phyloP scores from a whole-genome alignment of 192 early-diverging fungal genomes.

The Coemansia furcata region DNA sequence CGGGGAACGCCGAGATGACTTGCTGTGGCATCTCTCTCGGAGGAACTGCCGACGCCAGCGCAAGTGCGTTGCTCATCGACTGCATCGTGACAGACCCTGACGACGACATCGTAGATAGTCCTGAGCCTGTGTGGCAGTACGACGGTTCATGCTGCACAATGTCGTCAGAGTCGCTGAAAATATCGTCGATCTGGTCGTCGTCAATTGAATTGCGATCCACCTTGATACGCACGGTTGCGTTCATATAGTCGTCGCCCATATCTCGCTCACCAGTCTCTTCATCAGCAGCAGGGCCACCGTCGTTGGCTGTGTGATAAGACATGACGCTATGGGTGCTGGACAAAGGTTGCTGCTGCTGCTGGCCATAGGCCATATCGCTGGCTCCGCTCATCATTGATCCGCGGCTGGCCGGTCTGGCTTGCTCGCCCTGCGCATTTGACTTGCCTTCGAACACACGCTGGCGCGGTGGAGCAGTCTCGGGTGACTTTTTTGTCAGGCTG shows the following conservation, averaged over 20 bases:
- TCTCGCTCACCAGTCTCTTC: neutral
- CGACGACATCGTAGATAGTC: slow-evolving; percentile 25
- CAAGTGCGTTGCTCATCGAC: slow-evolving; percentile 36
- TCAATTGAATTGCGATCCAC: slow-evolving; percentile 27
- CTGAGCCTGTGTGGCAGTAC: slow-evolving; percentile 37
- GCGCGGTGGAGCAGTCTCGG: slow-evolving; percentile 20
- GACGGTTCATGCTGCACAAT: slow-evolving; percentile 47
- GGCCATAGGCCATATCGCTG: slow-evolving; percentile 16
- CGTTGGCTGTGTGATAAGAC: slow-evolving; percentile 42
- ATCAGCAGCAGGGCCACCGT: neutral
- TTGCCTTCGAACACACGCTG: slow-evolving; percentile 30
- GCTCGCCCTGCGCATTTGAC: slow-evolving; percentile 1
- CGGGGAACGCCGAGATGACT: slow-evolving; percentile 40
- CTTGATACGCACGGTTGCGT: slow-evolving; percentile 41
- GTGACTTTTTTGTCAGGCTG: slow-evolving; percentile 11
- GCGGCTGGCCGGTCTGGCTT: slow-evolving; percentile 11
- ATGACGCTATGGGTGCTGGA: slow-evolving; percentile 23
- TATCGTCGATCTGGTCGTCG: slow-evolving; percentile 39
- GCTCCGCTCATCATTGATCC: slow-evolving; percentile 12
- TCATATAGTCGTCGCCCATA: neutral
- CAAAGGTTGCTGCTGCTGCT: slow-evolving; percentile 13
- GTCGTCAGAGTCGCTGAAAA: slow-evolving; percentile 48
- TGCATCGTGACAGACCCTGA: slow-evolving; percentile 38
- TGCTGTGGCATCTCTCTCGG: neutral
- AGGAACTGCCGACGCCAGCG: slow-evolving; percentile 7